phyloP scores from a whole-genome alignment of 73 alveolate species.

The Paramecium biaurelia region DNA sequence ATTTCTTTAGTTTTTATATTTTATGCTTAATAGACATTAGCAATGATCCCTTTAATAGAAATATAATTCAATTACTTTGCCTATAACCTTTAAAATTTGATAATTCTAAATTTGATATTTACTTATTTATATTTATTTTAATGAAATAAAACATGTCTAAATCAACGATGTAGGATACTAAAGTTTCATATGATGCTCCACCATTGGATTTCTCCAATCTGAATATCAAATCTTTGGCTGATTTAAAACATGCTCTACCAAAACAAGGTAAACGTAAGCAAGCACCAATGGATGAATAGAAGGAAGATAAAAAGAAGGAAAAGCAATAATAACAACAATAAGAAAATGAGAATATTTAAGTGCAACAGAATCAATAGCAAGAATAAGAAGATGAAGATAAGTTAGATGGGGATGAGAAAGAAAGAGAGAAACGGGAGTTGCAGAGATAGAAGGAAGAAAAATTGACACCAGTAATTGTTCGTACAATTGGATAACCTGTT shows the following conservation, averaged over 20 bases:
- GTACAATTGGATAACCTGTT: neutral
- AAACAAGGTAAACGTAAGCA: slow-evolving; percentile 4
- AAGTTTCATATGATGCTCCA: slow-evolving; percentile 31
- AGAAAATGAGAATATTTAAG: slow-evolving; percentile 12
- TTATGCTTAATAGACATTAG: neutral
- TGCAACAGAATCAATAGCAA: neutral
- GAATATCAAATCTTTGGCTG: neutral
- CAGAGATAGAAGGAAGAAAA: slow-evolving; percentile 28
- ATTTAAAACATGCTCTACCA: neutral
- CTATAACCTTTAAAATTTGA: neutral
- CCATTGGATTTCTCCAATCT: slow-evolving; percentile 33
- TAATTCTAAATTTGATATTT: neutral
- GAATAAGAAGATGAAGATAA: slow-evolving; percentile 33
- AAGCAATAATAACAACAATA: neutral
- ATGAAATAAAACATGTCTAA: slow-evolving; percentile 18
- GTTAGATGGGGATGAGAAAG: slow-evolving; percentile 28
- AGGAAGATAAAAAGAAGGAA: slow-evolving; percentile 42
- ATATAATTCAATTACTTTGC: neutral
- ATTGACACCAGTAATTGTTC: neutral
- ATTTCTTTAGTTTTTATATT: neutral
- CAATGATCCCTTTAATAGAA: neutral
- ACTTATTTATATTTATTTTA: neutral
- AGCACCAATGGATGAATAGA: neutral
- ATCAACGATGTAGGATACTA: neutral
- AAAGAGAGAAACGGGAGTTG: slow-evolving; percentile 9